A percentile compares a stretch with the other conserved stretches of the same genome.
Conservation (phyloP, 805 yeast genomes). For the Yarrowia yakushimensis region DNA sequence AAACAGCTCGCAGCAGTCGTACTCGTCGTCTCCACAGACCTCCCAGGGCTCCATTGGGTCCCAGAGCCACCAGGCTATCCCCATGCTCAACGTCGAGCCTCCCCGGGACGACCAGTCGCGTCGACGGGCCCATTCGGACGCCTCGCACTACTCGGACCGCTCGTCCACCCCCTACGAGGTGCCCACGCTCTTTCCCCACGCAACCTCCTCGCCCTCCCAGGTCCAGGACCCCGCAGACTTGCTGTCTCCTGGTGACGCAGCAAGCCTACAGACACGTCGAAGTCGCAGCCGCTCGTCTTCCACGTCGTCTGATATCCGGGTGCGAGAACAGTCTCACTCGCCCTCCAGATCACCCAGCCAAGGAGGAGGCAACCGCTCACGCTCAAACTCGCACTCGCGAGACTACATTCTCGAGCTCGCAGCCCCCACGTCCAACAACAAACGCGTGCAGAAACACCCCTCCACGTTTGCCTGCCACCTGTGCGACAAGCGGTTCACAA, state of each 20-base stretch:
- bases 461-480: constrained; percentile 70
- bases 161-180: constrained; percentile 4
- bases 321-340: neutral
- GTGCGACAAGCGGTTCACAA: constrained; percentile 82
- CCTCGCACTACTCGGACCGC: constrained; percentile 7
- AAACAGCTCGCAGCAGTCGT: constrained; percentile 1
- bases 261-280: constrained; percentile 3
- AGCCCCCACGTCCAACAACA: constrained; percentile 50
- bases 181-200: constrained; percentile 15
- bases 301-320: neutral
- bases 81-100: constrained; percentile 18
- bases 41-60: constrained; percentile 11
- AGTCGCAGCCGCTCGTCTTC: constrained; percentile 19
- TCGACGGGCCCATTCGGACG: constrained; percentile 11
- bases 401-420: constrained; percentile 68
- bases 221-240: constrained; percentile 8
- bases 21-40: constrained; percentile 8
- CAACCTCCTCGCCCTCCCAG: neutral
- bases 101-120: constrained; percentile 4
- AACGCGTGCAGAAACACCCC: constrained; percentile 66
- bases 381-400: constrained; percentile 33
- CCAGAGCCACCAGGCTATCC: constrained; percentile 11
- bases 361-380: neutral
- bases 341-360: constrained; percentile 5
- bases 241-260: constrained; percentile 21